A percentile compares a stretch with the other conserved stretches of the same genome.
Conservation (phyloP, 164 flowering plant species). For the Sextonia rubra region DNA sequence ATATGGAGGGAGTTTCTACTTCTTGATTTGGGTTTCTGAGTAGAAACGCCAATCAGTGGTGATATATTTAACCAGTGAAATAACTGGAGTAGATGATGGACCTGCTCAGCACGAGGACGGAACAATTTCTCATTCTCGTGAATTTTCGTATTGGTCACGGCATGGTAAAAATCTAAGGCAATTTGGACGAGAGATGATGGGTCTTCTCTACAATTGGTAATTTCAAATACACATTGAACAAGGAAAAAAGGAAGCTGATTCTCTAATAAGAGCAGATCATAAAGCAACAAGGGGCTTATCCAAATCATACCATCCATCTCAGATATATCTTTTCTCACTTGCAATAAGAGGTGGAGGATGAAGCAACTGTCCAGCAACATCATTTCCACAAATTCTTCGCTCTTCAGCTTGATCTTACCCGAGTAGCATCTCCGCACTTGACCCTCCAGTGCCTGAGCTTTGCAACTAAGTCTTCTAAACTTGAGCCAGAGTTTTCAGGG, state of each 20-base stretch:
- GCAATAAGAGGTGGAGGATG: slow-evolving; percentile 5
- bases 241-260: slow-evolving; percentile 12
- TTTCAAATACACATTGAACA: neutral
- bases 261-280: slow-evolving; percentile 1
- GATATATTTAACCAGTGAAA: neutral
- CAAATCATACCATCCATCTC: neutral
- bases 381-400: slow-evolving; percentile 24
- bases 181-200: neutral
- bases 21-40: no score
- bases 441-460: slow-evolving; percentile 4
- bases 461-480: neutral
- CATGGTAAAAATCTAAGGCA: neutral
- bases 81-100: slow-evolving; percentile 3
- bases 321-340: neutral
- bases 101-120: neutral
- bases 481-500: neutral
- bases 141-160: no score
- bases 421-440: slow-evolving; percentile 44
- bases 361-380: slow-evolving; percentile 11
- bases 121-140: no score
- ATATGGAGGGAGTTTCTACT: neutral
- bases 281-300: neutral
- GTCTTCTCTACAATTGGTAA: neutral
- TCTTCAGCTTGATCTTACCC: slow-evolving; percentile 25
- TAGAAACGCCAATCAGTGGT: neutral